Evolutionary conservation across 2,329 filamentous ascomycete genomes (phyloP), one percentile per base, ranked within the genome.

Genomic region (Sarocladium brachiariae): DNA sequence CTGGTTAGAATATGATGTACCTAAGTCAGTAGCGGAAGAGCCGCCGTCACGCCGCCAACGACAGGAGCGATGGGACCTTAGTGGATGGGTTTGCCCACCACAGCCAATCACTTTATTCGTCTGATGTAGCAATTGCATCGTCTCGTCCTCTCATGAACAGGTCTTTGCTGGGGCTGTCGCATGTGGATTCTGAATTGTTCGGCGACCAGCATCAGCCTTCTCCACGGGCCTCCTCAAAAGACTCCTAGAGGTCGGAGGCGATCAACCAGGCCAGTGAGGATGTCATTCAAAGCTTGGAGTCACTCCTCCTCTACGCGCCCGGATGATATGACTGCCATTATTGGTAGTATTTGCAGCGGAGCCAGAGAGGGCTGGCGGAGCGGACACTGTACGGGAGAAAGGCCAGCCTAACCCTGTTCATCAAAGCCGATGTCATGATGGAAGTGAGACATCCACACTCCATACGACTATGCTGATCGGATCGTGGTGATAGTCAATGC

Each of bases 41-140:
- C 43, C 43, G 43, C 43, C 43, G 43, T 47, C 43, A 18, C 43
- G 39, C 43, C 43, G 43, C 43, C 27, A 33, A 19, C 25, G 27
- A 47, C 27, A 25, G 43, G 43, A 47, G 43, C 27, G 43, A 47
- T 47, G 43, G 43, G 43, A 33, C 24, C 43, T 7, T n/a, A n/a
- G n/a, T n/a, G 3, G 10, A 25, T 30, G 43, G 39, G 16, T 39
- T 39, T 39, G 35, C 35, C 35, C 16, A 21, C 35, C 35, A 39
- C 7, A 16, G 18, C 11, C 21, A 18, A 39, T 19, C 11, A 8
- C 18, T 39, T 21, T 4, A 8, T 6, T 9, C 21, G 35, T 19
- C 7, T n/a, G n/a, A n/a, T n/a, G n/a, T n/a, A n/a, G n/a, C n/a
- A n/a, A n/a, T n/a, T n/a, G n/a, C n/a, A n/a, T n/a, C n/a, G n/a